Base-by-base conservation (phyloP, 495 filamentous ascomycete genomes). In the Emericellopsis terricola region DNA sequence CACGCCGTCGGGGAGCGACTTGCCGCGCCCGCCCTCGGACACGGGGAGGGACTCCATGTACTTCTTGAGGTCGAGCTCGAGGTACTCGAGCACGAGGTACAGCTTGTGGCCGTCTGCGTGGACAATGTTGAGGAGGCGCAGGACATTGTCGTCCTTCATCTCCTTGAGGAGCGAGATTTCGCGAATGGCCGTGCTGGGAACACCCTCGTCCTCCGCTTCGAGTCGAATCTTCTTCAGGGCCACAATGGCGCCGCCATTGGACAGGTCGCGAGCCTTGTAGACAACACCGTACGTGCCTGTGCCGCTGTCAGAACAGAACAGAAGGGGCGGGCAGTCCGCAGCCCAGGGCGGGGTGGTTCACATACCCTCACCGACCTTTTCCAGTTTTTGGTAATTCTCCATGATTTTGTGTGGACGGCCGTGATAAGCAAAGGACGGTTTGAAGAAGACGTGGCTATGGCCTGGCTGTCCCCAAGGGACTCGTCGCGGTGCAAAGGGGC, bases 361-460 rank as follows among this genome's bases (percentile, higher is more conserved):
- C 55, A 49, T 56, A 94, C 89, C 89, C 69, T 99, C 89, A 46
- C 89, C 89, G 56, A 99, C 91, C 64, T 99, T 99, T 66, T 99
- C 89, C 38, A 99, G 78, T 62, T 94, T 94, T 64, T 96, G 85
- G 57, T 99, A 99, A 55, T 94, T 94, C 52, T 99, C 89, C 89
- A 99, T 99, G 43, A n/a, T n/a, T n/a, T n/a, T n/a, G n/a, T n/a
- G n/a, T n/a, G n/a, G n/a, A n/a, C n/a, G n/a, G n/a, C n/a, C n/a
- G n/a, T n/a, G n/a, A n/a, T n/a, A n/a, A n/a, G n/a, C n/a, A n/a
- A n/a, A n/a, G n/a, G n/a, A n/a, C n/a, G n/a, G n/a, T n/a, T n/a
- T n/a, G n/a, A n/a, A n/a, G n/a, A n/a, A n/a, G n/a, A n/a, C n/a
- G n/a, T n/a, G n/a, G n/a, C n/a, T n/a, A n/a, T n/a, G n/a, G n/a